Evolutionary conservation across 1,284 basidiomycete species (phyloP).

Genomic region (Gymnopus androsaceus): DNA sequence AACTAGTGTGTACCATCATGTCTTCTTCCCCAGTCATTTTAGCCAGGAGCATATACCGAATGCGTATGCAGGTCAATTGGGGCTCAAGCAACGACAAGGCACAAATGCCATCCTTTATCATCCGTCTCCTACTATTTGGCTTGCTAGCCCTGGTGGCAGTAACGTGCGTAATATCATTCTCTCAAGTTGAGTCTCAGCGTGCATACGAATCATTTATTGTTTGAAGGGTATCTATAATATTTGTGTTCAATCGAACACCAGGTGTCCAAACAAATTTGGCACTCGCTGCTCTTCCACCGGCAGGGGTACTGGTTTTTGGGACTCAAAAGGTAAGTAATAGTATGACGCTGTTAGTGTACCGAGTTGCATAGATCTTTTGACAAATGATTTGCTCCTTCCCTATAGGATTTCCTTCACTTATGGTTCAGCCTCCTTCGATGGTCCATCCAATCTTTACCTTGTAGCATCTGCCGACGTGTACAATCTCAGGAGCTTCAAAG

Average conservation of each 20-base stretch:
- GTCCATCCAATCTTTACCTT: no score
- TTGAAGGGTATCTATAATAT: not conserved
- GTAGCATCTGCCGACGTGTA: no score
- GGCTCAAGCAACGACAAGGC: not conserved
- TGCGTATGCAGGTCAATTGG: not conserved
- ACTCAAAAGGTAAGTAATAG: slow-evolving; percentile 3
- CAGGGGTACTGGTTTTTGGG: not conserved
- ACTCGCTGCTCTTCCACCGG: not conserved
- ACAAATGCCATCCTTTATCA: not conserved
- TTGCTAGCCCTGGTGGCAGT: not conserved
- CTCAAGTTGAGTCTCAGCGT: not conserved
- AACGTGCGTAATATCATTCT: not conserved
- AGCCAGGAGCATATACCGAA: not conserved
- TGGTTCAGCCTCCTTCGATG: no score
- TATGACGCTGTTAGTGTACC: no score
- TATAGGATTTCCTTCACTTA: no score
- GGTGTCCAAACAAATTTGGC: not conserved
- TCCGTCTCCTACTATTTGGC: not conserved
- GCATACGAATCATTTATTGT: not conserved
- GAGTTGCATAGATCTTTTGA: no score
- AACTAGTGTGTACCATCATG: no score
- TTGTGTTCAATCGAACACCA: not conserved
- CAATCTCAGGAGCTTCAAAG: no score
- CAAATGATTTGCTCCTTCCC: no score
- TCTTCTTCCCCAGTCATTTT: no score